A percentile compares a stretch with the other conserved stretches of the same genome.
These are phyloP conservation scores for Gossypium thurberi DNA, from an alignment of 345 rosid genomes.

Conservation along the genomic window DNA sequence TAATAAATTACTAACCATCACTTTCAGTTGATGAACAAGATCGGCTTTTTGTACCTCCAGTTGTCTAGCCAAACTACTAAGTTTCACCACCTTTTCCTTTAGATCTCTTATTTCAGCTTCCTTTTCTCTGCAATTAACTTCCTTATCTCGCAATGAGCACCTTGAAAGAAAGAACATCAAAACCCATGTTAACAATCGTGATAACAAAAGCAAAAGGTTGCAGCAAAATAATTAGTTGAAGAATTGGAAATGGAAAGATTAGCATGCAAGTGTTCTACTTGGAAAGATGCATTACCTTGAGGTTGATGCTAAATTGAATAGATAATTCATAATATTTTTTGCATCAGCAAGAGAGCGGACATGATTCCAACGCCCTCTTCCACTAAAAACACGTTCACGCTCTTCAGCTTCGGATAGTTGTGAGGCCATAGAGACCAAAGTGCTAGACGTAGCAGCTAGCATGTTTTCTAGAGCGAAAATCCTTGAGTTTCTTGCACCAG, in stretches of 20 bases:
- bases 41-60: conserved; percentile 59
- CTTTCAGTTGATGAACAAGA: conserved; percentile 56
- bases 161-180: conserved; percentile 31
- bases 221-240: background rate
- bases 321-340: conserved; percentile 72
- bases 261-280: background rate
- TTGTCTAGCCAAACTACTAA: conserved; percentile 48
- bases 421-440: conserved; percentile 93
- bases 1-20: conserved; percentile 41
- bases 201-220: background rate
- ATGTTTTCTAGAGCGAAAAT: conserved; percentile 92
- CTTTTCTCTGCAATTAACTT: conserved; percentile 72
- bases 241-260: background rate
- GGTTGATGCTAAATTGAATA: conserved; percentile 78
- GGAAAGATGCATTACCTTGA: conserved; percentile 50
- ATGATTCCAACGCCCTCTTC: conserved; percentile 97
- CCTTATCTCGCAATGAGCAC: conserved; percentile 76
- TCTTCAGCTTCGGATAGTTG: conserved; percentile 98
- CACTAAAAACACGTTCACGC: conserved; percentile 77
- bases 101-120: conserved; percentile 57
- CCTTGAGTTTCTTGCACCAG: conserved; percentile 94
- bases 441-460: conserved; percentile 82
- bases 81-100: conserved; percentile 67
- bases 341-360: conserved; percentile 85
- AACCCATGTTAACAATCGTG: background rate